These are phyloP conservation scores for Plasmodium reichenowi DNA, from an alignment of 169 alveolate genomes.

Conservation along the genomic window DNA sequence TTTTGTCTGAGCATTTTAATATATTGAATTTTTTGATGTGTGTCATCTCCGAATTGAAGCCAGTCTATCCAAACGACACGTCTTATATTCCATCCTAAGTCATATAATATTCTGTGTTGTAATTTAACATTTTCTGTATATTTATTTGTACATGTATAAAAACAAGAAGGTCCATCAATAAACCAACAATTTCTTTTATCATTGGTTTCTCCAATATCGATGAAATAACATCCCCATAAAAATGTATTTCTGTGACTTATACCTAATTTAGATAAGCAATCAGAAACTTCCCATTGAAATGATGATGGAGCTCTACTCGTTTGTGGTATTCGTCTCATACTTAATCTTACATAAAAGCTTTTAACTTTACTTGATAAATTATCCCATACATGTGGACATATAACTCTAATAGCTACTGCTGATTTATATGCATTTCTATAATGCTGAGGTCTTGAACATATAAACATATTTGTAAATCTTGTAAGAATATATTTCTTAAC, in stretches of 20 bases:
- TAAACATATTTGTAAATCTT: constrained; percentile 84
- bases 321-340: constrained; percentile 87
- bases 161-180: constrained; percentile 89
- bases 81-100: constrained; percentile 89
- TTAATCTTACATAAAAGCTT: constrained; percentile 85
- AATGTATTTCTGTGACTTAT: constrained; percentile 85
- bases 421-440: constrained; percentile 84
- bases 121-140: constrained; percentile 85
- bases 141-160: constrained; percentile 82
- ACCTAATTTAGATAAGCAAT: constrained; percentile 83
- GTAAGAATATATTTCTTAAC: constrained; percentile 82
- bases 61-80: constrained; percentile 88
- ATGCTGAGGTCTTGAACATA: constrained; percentile 88
- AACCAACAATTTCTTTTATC: constrained; percentile 89
- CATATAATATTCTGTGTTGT: constrained; percentile 87
- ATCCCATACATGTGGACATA: constrained; percentile 85
- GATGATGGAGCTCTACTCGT: constrained; percentile 83
- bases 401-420: constrained; percentile 87
- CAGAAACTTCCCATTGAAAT: constrained; percentile 90
- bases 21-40: constrained; percentile 73
- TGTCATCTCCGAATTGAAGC: constrained; percentile 76
- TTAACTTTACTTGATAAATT: constrained; percentile 80
- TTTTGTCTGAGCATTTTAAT: constrained; percentile 77
- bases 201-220: constrained; percentile 88
- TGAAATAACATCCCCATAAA: constrained; percentile 90